phyloP scores from a whole-genome alignment of 257 asterid species.

The Capsicum rhomboideum region DNA sequence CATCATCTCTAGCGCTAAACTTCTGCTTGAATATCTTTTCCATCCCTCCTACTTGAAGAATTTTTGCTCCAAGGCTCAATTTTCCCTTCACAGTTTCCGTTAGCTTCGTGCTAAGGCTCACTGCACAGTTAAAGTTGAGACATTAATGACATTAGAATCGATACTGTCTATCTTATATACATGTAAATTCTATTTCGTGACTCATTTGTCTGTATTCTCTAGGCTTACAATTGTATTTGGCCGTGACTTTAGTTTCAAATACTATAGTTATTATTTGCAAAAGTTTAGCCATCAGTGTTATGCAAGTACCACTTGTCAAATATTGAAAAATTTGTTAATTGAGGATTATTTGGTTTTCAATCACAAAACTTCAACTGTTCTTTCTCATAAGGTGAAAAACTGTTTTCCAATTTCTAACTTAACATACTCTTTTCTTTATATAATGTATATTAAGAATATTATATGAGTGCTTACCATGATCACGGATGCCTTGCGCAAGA shows the following conservation, averaged over 20 bases:
- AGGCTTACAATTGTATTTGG: background rate
- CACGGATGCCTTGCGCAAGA: conserved; percentile 35
- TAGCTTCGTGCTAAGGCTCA: conserved; percentile 32
- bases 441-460: background rate
- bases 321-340: background rate
- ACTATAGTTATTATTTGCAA: background rate
- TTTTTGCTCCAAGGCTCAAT: conserved; percentile 35
- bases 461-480: conserved; percentile 17
- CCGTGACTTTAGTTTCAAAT: background rate
- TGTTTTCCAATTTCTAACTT: background rate
- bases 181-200: background rate
- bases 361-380: background rate
- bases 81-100: conserved; percentile 39
- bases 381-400: too few species aligned
- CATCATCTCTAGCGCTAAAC: conserved; percentile 7
- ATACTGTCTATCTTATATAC: background rate
- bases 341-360: background rate
- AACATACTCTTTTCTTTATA: background rate
- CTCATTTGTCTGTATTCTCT: background rate
- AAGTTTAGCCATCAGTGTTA: background rate
- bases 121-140: conserved; percentile 7
- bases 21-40: conserved; percentile 9
- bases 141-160: background rate
- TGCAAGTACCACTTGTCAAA: background rate
- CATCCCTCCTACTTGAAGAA: conserved; percentile 5